Evolutionary conservation across 257 asterid genomes (phyloP), one percentile per base, ranked within the genome.

Genomic region (Scutellaria galericulata): DNA sequence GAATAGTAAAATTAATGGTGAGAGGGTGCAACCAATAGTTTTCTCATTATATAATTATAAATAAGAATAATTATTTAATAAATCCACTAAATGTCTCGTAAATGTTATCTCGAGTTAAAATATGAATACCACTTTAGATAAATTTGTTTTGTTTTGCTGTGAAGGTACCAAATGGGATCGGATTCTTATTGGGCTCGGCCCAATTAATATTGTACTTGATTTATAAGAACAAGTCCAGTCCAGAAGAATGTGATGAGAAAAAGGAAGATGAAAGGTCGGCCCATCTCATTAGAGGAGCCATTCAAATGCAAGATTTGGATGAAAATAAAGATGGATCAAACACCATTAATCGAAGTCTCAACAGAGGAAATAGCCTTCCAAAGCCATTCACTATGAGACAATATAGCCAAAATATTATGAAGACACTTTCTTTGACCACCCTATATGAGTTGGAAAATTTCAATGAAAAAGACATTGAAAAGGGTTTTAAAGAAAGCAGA

Each of bases 91-190:
- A 24, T 24, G 27, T 24, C 27, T 1, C 27, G 1, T 24, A 24
- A 24, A 24, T 2, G 18, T 24, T 24, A 2, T 24, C 27, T 24
- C 27, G 27, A 24, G 27, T 24, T 24, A 24, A 24, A 24, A 24
- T 24, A 24, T 24, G 27, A 24, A 24, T 22, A 22, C 2, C 27
- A 22, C 27, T 1, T n/a, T n/a, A n/a, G n/a, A n/a, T n/a, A n/a
- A n/a, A n/a, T n/a, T 24, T 24, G 2, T 24, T 24, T 24, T 24
- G 2, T 18, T 18, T 18, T 18, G 18, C 18, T 7, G 1, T 59
- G 54, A 76, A 91, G 97, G 79, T 91, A 64, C 90, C 95, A 18
- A 91, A 86, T 64, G 96, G 82, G 54, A 51, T 86, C 11, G 96
- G 96, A 10, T 83, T 89, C 47, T 0, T 85, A 18, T 75, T 88